Percentiles rank a stretch among this genome's conserved stretches.
phyloP scores from a whole-genome alignment of 2,329 filamentous ascomycete species.

The Talaromyces sp. region DNA sequence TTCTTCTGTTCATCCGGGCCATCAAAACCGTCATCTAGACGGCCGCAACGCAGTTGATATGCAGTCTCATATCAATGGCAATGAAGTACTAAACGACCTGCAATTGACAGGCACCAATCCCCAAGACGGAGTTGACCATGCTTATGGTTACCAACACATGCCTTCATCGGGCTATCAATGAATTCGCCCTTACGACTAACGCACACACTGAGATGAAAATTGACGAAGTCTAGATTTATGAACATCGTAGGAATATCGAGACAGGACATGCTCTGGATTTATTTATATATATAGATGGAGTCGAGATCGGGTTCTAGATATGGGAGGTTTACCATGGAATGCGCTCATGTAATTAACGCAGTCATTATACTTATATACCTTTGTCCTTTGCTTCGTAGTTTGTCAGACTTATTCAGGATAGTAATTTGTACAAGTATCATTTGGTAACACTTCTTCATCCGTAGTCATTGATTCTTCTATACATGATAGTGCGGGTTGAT shows the following conservation, averaged over 20 bases:
- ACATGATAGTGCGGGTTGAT: not conserved
- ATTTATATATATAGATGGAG: constrained; percentile 7
- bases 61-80: not conserved
- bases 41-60: not conserved
- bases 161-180: constrained; percentile 7
- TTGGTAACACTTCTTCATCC: not conserved
- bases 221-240: not conserved
- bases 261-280: not conserved
- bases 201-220: not conserved
- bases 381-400: not conserved
- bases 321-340: not conserved
- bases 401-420: not conserved
- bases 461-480: not conserved
- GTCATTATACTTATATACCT: not conserved
- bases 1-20: not conserved
- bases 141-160: constrained; percentile 1
- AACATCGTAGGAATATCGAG: not conserved
- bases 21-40: constrained; percentile 2
- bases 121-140: not conserved
- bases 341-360: not conserved
- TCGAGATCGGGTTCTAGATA: not conserved
- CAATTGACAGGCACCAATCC: not conserved
- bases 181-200: not conserved
- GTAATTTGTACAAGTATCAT: not conserved
- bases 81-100: not conserved